Evolutionary conservation across 306 rosid species (phyloP).

Genomic region (Heteromeles arbutifolia): DNA sequence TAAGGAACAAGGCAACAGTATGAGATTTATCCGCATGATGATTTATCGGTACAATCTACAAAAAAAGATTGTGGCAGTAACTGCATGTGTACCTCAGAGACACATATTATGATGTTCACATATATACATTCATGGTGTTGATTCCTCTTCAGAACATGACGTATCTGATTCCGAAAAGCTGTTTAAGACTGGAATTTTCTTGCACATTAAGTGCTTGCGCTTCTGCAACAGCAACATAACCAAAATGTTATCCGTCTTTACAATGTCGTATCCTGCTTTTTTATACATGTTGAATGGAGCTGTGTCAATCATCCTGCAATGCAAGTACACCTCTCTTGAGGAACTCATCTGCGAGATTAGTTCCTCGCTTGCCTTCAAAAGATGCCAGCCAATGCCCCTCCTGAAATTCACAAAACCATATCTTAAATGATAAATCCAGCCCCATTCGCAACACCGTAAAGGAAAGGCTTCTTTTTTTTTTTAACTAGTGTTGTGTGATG

Average conservation of each 20-base stretch:
- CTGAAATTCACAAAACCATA: constrained; percentile 39
- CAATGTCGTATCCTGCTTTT: constrained; percentile 65
- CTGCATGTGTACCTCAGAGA: constrained; percentile 26
- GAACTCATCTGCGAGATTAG: constrained; percentile 62
- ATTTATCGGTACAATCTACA: not conserved
- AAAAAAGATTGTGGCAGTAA: not conserved
- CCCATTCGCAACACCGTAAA: not conserved
- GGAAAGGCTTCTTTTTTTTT: not conserved
- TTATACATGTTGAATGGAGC: constrained; percentile 85
- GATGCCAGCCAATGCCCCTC: constrained; percentile 98
- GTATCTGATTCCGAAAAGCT: constrained; percentile 36
- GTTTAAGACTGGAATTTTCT: constrained; percentile 47
- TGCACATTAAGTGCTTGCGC: constrained; percentile 90
- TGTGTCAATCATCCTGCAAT: constrained; percentile 79
- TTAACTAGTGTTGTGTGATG: not conserved
- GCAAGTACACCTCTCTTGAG: constrained; percentile 70
- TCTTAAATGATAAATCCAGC: constrained; percentile 7
- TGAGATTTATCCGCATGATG: not conserved
- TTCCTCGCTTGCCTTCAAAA: constrained; percentile 86
- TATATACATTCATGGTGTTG: constrained; percentile 13
- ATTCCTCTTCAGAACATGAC: constrained; percentile 32
- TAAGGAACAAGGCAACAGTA: constrained; percentile 4
- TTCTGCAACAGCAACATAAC: constrained; percentile 73
- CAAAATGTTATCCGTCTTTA: constrained; percentile 65
- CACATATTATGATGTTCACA: constrained; percentile 17